phyloP scores from a whole-genome alignment of 2,329 filamentous ascomycete genomes.

The Colletotrichum plurivorum region DNA sequence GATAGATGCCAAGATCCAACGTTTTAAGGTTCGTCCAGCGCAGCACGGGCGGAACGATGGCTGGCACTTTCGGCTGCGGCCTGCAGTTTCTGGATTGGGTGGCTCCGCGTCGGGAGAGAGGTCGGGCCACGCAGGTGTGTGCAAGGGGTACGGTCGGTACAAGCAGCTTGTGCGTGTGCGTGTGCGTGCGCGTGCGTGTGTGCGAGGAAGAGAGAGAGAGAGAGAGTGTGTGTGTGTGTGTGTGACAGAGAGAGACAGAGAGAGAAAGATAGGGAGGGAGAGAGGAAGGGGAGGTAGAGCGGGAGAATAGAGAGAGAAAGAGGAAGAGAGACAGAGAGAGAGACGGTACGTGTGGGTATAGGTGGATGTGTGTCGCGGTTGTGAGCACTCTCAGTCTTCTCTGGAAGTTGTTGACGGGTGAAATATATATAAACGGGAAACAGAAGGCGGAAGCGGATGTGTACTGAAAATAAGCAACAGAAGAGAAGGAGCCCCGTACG shows the following conservation, averaged over 20 bases:
- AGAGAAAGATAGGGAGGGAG: not conserved
- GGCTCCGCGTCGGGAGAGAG: not conserved
- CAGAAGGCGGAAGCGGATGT: too few relatives aligned
- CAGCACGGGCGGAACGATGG: slow-evolving; percentile 20
- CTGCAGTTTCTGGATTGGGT: slow-evolving; percentile 11
- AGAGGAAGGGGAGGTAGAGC: not conserved
- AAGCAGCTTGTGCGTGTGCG: not conserved
- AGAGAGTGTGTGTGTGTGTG: not conserved
- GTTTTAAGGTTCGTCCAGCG: slow-evolving; percentile 38
- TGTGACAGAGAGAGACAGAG: not conserved
- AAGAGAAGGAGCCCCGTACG: too few relatives aligned
- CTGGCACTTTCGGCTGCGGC: slow-evolving; percentile 4
- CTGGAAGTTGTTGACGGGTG: too few relatives aligned
- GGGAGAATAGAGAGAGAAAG: not conserved
- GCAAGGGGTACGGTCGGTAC: not conserved
- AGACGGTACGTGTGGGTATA: not conserved
- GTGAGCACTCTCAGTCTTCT: too few relatives aligned
- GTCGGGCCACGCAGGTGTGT: not conserved
- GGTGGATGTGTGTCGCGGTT: too few relatives aligned
- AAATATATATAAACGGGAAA: too few relatives aligned
- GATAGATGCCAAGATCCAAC: slow-evolving; percentile 5
- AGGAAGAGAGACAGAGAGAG: not conserved
- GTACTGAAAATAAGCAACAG: too few relatives aligned
- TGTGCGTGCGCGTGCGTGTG: not conserved
- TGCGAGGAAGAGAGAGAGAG: not conserved